Base-by-base conservation (phyloP, 83 land plant genomes). In the Isoetes engelmannii region DNA sequence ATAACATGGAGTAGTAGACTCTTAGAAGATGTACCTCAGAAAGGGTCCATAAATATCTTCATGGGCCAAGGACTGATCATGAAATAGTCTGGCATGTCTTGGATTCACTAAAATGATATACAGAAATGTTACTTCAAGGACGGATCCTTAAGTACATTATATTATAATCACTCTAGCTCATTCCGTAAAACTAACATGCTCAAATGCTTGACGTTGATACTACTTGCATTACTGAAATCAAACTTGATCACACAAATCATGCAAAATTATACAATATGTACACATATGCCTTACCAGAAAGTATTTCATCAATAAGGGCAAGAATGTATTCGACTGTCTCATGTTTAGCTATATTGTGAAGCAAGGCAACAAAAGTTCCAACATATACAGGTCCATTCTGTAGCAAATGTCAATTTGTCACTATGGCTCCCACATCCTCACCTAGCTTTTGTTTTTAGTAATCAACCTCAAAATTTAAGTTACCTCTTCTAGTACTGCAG, bases 341-440 rank as follows among this genome's bases (percentile, higher is more conserved):
- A 71, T 87, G 92, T 76, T 90, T 93, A 53, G 74, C 72, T 51
- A 93, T 86, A 64, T 90, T 88, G 47, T 83, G 86, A 6, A 93
- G 79, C 55, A 93, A 83, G 67, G 84, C 80, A 41, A 93, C 83
- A 76, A 93, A 90, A 4, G 86, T 81, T 7, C 83, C 75, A 57
- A 90, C 73, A 72, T 93, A 93, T 7, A 87, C 85, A 60, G 85
- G 85, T 44, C 98, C 98, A 86, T 93, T 87, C 98, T 92, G 89
- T 72, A 70, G 53, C 2, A 20, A n/a, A 72, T 8, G 50, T 9
- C 37, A 44, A 58, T 61, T 13, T 48, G 19, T 17, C 18, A 67
- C n/a, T 10, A 41, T 67, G n/a, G 15, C n/a, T 12, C 19, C 47
- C 57, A 67, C 7, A 45, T 45, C 9, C 60, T n/a, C n/a, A 8